Conservation (phyloP, 768 basidiomycete species). For the Chalciporus piperatus region DNA sequence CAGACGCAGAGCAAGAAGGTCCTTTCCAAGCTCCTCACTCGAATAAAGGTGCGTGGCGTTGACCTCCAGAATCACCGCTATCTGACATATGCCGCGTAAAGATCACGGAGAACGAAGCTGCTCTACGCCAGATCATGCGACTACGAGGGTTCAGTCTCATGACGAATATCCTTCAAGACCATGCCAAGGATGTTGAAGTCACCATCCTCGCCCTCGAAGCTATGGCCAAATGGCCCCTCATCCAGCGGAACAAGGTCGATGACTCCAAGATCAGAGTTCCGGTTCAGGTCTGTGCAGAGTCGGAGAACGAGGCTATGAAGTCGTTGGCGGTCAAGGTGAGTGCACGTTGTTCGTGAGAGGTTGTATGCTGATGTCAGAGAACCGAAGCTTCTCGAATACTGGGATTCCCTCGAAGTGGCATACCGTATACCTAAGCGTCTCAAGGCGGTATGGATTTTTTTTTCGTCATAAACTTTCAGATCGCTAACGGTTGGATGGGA, state of each 20-base stretch:
- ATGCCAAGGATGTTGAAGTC: constrained; percentile 67
- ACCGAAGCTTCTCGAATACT: constrained; percentile 69
- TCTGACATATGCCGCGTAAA: constrained; percentile 28
- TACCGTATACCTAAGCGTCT: constrained; percentile 84
- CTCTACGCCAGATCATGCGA: constrained; percentile 83
- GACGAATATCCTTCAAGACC: constrained; percentile 82
- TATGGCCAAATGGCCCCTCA: constrained; percentile 76
- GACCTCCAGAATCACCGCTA: not conserved
- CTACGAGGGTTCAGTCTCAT: constrained; percentile 92
- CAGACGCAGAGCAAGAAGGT: constrained; percentile 85
- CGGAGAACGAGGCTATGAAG: constrained; percentile 56
- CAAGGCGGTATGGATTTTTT: constrained; percentile 34
- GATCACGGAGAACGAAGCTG: constrained; percentile 82
- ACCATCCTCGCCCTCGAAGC: constrained; percentile 64
- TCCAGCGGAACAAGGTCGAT: constrained; percentile 88
- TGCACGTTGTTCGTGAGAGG: not conserved
- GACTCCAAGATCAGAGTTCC: constrained; percentile 71
- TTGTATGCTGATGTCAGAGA: not conserved
- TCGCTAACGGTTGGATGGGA: not conserved
- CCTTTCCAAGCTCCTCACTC: constrained; percentile 75
- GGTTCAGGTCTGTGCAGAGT: constrained; percentile 51
- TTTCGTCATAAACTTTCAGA: not conserved
- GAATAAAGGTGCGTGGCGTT: constrained; percentile 61
- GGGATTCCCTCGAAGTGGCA: constrained; percentile 72
- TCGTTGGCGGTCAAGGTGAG: constrained; percentile 61